Conservation (phyloP, 768 basidiomycete species). For the Rhodotorula toruloides region DNA sequence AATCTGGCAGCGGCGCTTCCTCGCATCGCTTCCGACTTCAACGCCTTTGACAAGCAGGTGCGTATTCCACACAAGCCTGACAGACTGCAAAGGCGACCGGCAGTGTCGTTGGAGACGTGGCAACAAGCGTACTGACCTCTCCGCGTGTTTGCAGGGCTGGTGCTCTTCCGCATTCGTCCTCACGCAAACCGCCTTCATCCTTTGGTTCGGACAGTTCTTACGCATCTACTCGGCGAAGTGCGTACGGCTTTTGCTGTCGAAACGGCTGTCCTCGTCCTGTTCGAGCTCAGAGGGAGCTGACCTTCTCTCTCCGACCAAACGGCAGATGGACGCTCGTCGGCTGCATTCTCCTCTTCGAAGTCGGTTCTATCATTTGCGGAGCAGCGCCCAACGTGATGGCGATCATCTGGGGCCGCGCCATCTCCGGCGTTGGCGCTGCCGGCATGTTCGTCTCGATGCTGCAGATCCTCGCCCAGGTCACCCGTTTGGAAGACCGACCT, state of each 20-base stretch:
- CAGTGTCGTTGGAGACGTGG: no score
- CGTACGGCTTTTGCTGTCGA: constrained; percentile 40
- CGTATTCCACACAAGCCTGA: no score
- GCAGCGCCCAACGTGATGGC: constrained; percentile 44
- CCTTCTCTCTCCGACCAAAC: not conserved
- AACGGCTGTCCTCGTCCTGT: not conserved
- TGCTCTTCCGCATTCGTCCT: constrained; percentile 42
- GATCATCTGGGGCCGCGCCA: constrained; percentile 52
- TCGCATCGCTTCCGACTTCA: constrained; percentile 45
- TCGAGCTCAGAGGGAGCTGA: no score
- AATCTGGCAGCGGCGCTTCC: not conserved
- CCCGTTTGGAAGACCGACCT: constrained; percentile 40
- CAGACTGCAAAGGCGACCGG: no score
- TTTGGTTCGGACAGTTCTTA: constrained; percentile 45
- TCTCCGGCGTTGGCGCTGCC: constrained; percentile 52
- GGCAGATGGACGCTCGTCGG: constrained; percentile 11
- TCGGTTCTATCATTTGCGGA: constrained; percentile 53
- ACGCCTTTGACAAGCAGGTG: constrained; percentile 44
- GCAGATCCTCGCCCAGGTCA: constrained; percentile 41
- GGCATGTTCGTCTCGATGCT: constrained; percentile 47
- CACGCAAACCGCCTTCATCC: constrained; percentile 43
- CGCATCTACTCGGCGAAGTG: constrained; percentile 46
- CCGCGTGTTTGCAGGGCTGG: no score
- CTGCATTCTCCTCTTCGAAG: constrained; percentile 48
- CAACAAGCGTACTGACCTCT: no score